Percentiles rank a stretch among this genome's conserved stretches.
Evolutionary conservation across 129 eudicot genomes (phyloP).

Genomic region (Dittrichia graveolens): DNA sequence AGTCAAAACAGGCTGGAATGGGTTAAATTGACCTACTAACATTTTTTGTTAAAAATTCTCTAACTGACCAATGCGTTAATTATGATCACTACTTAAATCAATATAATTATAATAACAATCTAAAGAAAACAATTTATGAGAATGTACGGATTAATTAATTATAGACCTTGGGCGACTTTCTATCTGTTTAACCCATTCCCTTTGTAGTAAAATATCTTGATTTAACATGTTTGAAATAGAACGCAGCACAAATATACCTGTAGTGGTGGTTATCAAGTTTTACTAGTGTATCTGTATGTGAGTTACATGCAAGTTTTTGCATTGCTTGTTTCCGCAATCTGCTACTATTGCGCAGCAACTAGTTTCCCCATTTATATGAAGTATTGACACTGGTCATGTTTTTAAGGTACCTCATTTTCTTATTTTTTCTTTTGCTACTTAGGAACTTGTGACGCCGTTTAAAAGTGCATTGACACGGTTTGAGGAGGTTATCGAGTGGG

Average conservation of each 20-base stretch:
- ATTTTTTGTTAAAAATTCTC: background rate
- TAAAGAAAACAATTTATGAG: background rate
- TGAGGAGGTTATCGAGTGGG: slow-evolving; percentile 61
- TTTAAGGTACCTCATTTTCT: background rate
- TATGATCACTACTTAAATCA: background rate
- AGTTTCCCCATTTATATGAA: background rate
- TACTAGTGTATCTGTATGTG: background rate
- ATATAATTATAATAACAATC: background rate
- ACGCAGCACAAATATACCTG: background rate
- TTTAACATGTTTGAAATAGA: background rate
- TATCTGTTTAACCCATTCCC: background rate
- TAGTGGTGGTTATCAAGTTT: slow-evolving; percentile 16
- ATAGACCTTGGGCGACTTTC: background rate
- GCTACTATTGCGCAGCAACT: background rate
- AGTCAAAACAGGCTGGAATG: background rate
- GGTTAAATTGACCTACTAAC: background rate
- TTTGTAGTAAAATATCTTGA: background rate
- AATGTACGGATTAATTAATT: background rate
- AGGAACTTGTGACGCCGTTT: slow-evolving; percentile 66
- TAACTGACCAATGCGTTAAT: background rate
- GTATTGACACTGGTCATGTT: too few species aligned
- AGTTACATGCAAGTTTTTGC: slow-evolving; percentile 1
- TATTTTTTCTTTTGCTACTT: background rate
- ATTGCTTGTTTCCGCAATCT: background rate
- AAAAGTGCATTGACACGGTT: slow-evolving; percentile 45